Evolutionary conservation across 2,329 filamentous ascomycete genomes (phyloP).

Genomic region (Fusarium sp.): DNA sequence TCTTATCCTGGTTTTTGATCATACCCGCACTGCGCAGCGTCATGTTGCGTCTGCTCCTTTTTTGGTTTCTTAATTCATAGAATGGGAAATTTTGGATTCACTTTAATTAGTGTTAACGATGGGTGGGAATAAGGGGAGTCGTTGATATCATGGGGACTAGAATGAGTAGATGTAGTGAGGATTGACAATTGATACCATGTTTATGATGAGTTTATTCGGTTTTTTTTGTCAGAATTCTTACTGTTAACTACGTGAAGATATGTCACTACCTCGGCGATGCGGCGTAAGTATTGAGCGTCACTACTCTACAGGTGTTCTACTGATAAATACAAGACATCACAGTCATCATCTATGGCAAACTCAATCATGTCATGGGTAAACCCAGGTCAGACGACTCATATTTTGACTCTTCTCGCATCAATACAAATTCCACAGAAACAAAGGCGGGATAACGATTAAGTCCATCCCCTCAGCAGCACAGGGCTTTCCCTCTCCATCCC

Average conservation of each 20-base stretch:
- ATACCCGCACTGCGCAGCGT: slow-evolving; percentile 32
- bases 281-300: background rate
- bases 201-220: slow-evolving; percentile 10
- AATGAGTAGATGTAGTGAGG: slow-evolving; percentile 33
- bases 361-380: slow-evolving; percentile 39
- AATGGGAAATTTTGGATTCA: slow-evolving; percentile 26
- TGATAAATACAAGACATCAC: background rate
- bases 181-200: slow-evolving; percentile 46
- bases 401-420: slow-evolving; percentile 46
- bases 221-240: background rate
- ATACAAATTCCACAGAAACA: slow-evolving; percentile 42
- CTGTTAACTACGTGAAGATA: background rate
- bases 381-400: slow-evolving; percentile 44
- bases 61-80: slow-evolving; percentile 20
- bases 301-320: background rate
- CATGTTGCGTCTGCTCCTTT: slow-evolving; percentile 16
- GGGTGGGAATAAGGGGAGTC: slow-evolving; percentile 19
- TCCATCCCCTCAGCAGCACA: slow-evolving; percentile 88
- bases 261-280: too few relatives aligned
- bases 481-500: slow-evolving; percentile 90
- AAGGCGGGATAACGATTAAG: slow-evolving; percentile 86
- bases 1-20: slow-evolving; percentile 31
- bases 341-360: slow-evolving; percentile 31
- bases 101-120: slow-evolving; percentile 18
- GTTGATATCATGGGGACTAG: slow-evolving; percentile 24